Evolutionary conservation across 1,139 yeast species (phyloP).

Genomic region (Geotrichum aggregatum): DNA sequence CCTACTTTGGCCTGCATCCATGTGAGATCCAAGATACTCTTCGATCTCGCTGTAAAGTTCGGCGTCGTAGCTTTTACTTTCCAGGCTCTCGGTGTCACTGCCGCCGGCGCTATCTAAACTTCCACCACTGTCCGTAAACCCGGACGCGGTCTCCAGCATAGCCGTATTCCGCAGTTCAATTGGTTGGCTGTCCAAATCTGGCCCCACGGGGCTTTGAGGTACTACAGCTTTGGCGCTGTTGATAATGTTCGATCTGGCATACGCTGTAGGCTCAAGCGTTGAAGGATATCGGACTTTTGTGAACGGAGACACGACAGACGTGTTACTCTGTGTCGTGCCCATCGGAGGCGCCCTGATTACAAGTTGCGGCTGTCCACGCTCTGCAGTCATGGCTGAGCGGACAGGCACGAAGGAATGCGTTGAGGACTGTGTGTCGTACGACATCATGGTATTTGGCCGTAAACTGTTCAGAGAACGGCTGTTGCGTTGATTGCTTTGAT

Average conservation of each 20-base stretch:
- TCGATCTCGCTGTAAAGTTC: conserved; percentile 17
- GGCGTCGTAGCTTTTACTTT: conserved; percentile 3
- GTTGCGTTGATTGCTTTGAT: neutral
- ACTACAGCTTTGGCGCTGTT: neutral
- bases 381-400: conserved; percentile 8
- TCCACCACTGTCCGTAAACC: conserved; percentile 14
- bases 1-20: neutral
- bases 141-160: neutral
- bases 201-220: neutral
- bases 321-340: too few species aligned
- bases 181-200: conserved; percentile 7
- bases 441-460: neutral
- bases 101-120: conserved; percentile 1
- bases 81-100: conserved; percentile 10
- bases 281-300: conserved; percentile 2
- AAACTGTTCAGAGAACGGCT: neutral
- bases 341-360: neutral
- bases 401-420: conserved; percentile 7
- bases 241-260: neutral
- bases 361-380: conserved; percentile 16
- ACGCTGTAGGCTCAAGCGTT: conserved; percentile 4
- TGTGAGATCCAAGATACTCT: conserved; percentile 3
- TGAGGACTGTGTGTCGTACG: conserved; percentile 4
- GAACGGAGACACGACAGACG: too few species aligned
- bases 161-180: neutral